Percentiles rank a stretch among this genome's conserved stretches.
phyloP scores from a whole-genome alignment of 2,329 filamentous ascomycete species.

The Aspergillus flavus region DNA sequence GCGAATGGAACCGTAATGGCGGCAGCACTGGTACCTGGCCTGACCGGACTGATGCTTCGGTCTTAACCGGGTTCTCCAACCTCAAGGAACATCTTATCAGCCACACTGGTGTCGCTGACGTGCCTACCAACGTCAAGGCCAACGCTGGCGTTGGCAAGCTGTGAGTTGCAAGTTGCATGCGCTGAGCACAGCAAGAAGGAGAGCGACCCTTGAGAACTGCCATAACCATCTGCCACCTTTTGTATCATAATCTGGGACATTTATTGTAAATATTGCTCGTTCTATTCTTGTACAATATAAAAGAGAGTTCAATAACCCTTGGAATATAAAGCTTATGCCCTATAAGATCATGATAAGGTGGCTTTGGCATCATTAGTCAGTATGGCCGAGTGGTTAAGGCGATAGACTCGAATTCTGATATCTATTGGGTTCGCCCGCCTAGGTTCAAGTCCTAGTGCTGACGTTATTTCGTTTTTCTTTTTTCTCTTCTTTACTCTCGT shows the following conservation, averaged over 20 bases:
- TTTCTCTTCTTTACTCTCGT: no score
- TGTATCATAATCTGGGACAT: background rate
- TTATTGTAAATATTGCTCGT: background rate
- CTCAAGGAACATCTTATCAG: background rate
- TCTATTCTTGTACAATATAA: background rate
- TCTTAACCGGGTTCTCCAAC: background rate
- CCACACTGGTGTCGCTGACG: background rate
- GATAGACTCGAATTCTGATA: no score
- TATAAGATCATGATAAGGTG: no score
- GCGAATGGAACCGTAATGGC: slow-evolving; percentile 10
- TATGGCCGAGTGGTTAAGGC: no score
- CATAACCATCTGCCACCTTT: background rate
- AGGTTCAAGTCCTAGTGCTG: no score
- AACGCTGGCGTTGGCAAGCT: slow-evolving; percentile 3
- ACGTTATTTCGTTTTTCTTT: no score
- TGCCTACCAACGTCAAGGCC: background rate
- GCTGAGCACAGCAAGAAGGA: no score
- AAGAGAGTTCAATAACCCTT: no score
- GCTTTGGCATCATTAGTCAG: no score
- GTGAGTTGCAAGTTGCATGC: background rate
- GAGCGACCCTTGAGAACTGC: background rate
- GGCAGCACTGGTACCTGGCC: slow-evolving; percentile 3
- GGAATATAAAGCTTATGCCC: no score
- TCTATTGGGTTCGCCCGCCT: no score
- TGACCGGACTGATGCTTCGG: background rate